phyloP scores from a whole-genome alignment of 2,329 filamentous ascomycete genomes.

The Apiospora pterosperma region DNA sequence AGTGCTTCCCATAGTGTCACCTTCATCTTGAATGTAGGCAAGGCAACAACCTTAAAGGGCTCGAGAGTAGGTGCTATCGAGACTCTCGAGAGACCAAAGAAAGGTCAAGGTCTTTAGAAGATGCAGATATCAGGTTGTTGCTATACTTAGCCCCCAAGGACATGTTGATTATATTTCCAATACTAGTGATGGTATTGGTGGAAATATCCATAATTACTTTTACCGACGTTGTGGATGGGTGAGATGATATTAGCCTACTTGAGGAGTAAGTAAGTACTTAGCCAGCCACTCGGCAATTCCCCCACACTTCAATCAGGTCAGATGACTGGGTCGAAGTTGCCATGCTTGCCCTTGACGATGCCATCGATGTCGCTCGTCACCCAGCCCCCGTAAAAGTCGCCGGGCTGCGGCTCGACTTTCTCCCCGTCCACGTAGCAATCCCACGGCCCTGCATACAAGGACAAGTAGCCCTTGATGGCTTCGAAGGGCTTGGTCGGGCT shows the following conservation, averaged over 20 bases:
- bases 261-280: no score
- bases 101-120: neutral
- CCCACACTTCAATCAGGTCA: constrained; percentile 8
- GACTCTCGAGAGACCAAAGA: neutral
- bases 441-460: constrained; percentile 60
- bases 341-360: constrained; percentile 40
- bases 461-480: constrained; percentile 52
- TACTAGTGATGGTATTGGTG: neutral
- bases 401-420: constrained; percentile 54
- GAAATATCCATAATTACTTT: neutral
- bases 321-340: constrained; percentile 35
- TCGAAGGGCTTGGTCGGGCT: constrained; percentile 48
- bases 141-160: no score
- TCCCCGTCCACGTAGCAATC: constrained; percentile 61
- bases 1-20: neutral
- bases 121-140: neutral
- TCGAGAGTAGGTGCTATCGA: neutral
- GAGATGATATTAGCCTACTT: neutral
- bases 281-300: neutral
- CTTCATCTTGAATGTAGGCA: neutral
- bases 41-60: neutral
- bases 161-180: neutral
- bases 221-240: neutral
- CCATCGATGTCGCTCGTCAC: constrained; percentile 58
- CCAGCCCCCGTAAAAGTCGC: constrained; percentile 64